Evolutionary conservation across 305 asterid species (phyloP), one percentile per base, ranked within the genome.

Genomic region (Euphrasia arctica): DNA sequence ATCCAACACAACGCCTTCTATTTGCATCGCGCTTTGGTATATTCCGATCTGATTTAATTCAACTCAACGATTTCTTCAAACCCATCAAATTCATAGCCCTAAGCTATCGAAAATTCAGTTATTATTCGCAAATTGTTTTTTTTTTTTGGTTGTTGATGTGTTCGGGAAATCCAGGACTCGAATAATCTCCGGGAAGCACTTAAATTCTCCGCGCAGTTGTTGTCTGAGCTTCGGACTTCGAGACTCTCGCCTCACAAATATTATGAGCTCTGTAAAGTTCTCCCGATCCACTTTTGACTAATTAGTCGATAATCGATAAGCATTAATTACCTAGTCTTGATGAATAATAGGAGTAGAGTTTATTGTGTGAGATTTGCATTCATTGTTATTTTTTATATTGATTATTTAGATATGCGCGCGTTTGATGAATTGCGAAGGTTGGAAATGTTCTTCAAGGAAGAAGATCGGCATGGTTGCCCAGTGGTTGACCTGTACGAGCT

Each of bases 171-270:
- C 51, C 79, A 93, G 99, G 97, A 93, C 66, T 70, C 94, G 56
- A 76, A 90, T 80, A 90, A 93, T 79, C 90, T 93, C 63, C 82
- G 96, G 70, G 99, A 93, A 78, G 96, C 97, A 43, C 89, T 93
- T 14, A 93, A 84, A 70, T 93, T 79, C 78, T 84, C 99, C 7
- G 99, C 99, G 45, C 97, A 73, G 58, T 77, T 93, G 77, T 67
- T 93, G 69, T 93, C 99, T 11, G 99, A 93, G 83, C 97, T 93
- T 50, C 89, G 97, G 54, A 93, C 99, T 74, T 93, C 97, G 55
- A 83, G 77, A 51, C 95, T 90, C 62, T 83, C 99, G 64, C 99
- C 97, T 42, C 95, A 90, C 77, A 93, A 80, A 83, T 93, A 93
- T 64, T 93, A 90, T 62, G 96, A 85, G 79, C 99, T 93, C 69